phyloP scores from a whole-genome alignment of 192 early-diverging fungal species.

The Chytriomyces sp. region DNA sequence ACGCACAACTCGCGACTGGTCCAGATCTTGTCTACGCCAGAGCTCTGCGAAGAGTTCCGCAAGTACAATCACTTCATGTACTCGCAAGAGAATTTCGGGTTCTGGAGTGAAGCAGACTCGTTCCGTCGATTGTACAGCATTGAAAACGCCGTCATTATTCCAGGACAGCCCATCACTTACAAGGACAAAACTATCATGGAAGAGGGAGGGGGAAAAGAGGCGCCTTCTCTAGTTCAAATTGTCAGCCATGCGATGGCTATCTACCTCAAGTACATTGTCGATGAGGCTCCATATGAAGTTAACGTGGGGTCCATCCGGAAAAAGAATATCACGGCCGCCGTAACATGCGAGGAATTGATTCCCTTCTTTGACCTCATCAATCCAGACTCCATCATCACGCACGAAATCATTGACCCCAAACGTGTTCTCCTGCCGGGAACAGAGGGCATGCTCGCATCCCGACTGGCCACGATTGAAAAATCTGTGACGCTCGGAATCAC shows the following conservation, averaged over 20 bases:
- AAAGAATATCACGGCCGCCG: slow-evolving; percentile 34
- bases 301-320: slow-evolving; percentile 47
- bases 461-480: slow-evolving; percentile 21
- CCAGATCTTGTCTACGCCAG: slow-evolving; percentile 60
- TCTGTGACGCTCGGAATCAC: neutral
- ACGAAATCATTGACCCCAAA: slow-evolving; percentile 11
- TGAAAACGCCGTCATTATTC: slow-evolving; percentile 13
- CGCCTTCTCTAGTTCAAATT: slow-evolving; percentile 3
- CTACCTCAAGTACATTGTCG: slow-evolving; percentile 46
- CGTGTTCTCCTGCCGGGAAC: slow-evolving; percentile 21
- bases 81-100: slow-evolving; percentile 76
- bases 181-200: neutral
- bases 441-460: slow-evolving; percentile 16
- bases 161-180: slow-evolving; percentile 20
- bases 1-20: slow-evolving; percentile 42
- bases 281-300: slow-evolving; percentile 40
- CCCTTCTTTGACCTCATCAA: slow-evolving; percentile 30
- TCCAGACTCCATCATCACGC: slow-evolving; percentile 1
- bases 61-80: slow-evolving; percentile 66
- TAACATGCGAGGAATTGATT: slow-evolving; percentile 7
- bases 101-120: slow-evolving; percentile 61
- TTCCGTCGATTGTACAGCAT: slow-evolving; percentile 47
- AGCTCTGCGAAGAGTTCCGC: slow-evolving; percentile 60
- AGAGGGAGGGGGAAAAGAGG: neutral
- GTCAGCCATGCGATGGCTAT: slow-evolving; percentile 44